Conservation (phyloP, 2,329 filamentous ascomycete species). For the Diplocarpon rosae region DNA sequence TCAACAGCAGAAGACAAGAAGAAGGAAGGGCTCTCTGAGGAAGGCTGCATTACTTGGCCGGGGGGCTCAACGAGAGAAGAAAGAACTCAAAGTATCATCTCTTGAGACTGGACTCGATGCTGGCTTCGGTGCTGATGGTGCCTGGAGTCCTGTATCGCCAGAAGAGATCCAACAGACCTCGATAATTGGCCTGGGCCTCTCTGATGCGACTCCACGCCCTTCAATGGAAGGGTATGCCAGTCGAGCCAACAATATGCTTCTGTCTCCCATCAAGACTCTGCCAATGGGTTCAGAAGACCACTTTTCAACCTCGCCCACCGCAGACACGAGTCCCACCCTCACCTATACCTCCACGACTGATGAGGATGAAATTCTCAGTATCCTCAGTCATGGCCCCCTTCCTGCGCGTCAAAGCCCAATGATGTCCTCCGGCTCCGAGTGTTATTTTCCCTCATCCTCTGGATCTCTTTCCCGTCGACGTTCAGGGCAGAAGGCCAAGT, state of each 20-base stretch:
- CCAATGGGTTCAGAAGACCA: constrained; percentile 24
- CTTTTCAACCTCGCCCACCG: constrained; percentile 24
- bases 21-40: constrained; percentile 72
- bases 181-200: constrained; percentile 36
- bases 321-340: constrained; percentile 41
- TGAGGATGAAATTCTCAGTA: constrained; percentile 67
- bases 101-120: constrained; percentile 24
- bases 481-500: constrained; percentile 35
- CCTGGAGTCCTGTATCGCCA: constrained; percentile 19
- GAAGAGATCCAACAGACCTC: constrained; percentile 14
- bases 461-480: constrained; percentile 27
- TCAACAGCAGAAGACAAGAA: constrained; percentile 45
- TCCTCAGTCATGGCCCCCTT: constrained; percentile 38
- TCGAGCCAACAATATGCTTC: constrained; percentile 21
- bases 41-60: constrained; percentile 78
- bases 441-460: constrained; percentile 43
- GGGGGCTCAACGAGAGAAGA: constrained; percentile 50
- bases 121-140: constrained; percentile 13
- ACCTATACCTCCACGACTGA: constrained; percentile 68
- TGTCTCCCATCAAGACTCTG: constrained; percentile 23
- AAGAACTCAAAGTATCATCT: constrained; percentile 34
- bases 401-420: constrained; percentile 27
- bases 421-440: constrained; percentile 48
- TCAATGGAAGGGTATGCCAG: constrained; percentile 37
- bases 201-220: constrained; percentile 35